Evolutionary conservation across 768 basidiomycete genomes (phyloP).

Genomic region (Candolleomyces efflorescens): DNA sequence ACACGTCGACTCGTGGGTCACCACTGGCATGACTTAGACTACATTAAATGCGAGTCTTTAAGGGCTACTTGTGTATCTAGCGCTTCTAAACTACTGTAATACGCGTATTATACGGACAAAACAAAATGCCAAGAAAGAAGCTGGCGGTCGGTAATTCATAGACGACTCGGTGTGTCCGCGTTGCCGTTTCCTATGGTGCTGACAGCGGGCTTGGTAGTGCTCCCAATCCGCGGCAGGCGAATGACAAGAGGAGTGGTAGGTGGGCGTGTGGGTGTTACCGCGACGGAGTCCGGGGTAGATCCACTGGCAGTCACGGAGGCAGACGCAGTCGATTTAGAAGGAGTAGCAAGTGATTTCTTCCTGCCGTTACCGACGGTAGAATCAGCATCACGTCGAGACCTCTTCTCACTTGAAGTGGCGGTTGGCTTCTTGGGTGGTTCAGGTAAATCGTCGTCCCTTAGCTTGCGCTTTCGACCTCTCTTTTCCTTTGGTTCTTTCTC

Average conservation of each 20-base stretch:
- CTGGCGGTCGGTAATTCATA: slow-evolving; percentile 11
- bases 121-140: not conserved
- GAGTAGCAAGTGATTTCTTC: slow-evolving; percentile 27
- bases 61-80: not conserved
- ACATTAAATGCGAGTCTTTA: not conserved
- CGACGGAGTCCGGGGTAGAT: slow-evolving; percentile 13
- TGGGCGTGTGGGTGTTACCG: slow-evolving; percentile 17
- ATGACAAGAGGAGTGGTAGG: slow-evolving; percentile 49
- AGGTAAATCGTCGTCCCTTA: slow-evolving; percentile 34
- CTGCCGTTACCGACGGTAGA: slow-evolving; percentile 11
- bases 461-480: slow-evolving; percentile 39
- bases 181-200: slow-evolving; percentile 18
- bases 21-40: not conserved
- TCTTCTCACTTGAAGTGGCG: slow-evolving; percentile 2
- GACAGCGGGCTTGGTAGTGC: slow-evolving; percentile 9
- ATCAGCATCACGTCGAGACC: not conserved
- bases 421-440: slow-evolving; percentile 4
- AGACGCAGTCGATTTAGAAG: slow-evolving; percentile 21
- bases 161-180: slow-evolving; percentile 22
- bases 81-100: slow-evolving; percentile 1
- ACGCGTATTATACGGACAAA: not conserved
- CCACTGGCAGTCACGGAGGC: slow-evolving; percentile 1
- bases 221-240: slow-evolving; percentile 45
- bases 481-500: slow-evolving; percentile 34
- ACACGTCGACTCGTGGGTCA: not conserved